phyloP scores from a whole-genome alignment of 129 eudicot genomes.

The Silybum marianum region DNA sequence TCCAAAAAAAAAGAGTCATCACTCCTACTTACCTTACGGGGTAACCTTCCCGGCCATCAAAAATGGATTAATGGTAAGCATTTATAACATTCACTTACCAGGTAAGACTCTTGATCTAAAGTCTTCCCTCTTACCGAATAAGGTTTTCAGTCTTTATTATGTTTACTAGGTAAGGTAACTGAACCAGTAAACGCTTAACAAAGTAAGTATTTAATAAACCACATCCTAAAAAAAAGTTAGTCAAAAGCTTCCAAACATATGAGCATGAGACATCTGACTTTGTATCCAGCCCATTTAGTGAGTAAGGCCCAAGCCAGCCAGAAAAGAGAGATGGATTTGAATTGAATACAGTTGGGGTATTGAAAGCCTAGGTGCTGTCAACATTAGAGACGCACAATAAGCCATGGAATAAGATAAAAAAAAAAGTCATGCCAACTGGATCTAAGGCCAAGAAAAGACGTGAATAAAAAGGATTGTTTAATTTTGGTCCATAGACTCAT shows the following conservation, averaged over 20 bases:
- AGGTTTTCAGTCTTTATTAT: no score
- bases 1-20: no score
- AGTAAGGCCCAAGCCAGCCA: background rate
- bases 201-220: no score
- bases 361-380: background rate
- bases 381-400: background rate
- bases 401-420: background rate
- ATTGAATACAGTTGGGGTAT: background rate
- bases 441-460: background rate
- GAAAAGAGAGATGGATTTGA: background rate
- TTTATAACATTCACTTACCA: no score
- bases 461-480: background rate
- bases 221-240: background rate
- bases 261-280: background rate
- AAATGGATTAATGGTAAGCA: no score
- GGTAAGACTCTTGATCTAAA: no score
- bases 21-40: no score
- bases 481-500: slow-evolving; percentile 1
- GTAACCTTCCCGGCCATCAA: no score
- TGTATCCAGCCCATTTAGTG: background rate
- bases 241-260: background rate
- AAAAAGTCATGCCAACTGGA: background rate
- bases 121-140: no score
- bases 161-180: no score
- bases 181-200: no score